A percentile compares a stretch with the other conserved stretches of the same genome.
Evolutionary conservation across 2,329 filamentous ascomycete species (phyloP).

Genomic region (Aspergillus fumigatiaffinis): DNA sequence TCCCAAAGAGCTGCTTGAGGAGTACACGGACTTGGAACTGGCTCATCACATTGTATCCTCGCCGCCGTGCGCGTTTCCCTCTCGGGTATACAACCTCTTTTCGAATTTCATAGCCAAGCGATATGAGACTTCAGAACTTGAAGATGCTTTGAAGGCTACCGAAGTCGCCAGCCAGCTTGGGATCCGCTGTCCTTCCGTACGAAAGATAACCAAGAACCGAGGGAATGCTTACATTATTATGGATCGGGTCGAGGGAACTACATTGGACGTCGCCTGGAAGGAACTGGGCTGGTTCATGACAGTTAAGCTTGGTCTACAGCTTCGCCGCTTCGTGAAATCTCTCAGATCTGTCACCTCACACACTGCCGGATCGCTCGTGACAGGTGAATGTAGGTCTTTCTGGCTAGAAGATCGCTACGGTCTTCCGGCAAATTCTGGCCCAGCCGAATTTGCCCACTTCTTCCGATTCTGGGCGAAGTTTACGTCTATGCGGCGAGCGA

Average conservation of each 20-base stretch:
- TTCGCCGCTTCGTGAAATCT: slow-evolving; percentile 14
- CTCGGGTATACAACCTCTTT: neutral
- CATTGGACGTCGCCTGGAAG: slow-evolving; percentile 14
- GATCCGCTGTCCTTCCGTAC: slow-evolving; percentile 13
- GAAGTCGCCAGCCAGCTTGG: slow-evolving; percentile 16
- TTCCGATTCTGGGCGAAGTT: slow-evolving; percentile 21
- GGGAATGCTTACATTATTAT: slow-evolving; percentile 15
- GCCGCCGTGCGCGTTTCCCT: neutral
- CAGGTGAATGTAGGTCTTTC: slow-evolving; percentile 12
- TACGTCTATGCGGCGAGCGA: slow-evolving; percentile 7
- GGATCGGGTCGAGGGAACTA: slow-evolving; percentile 17
- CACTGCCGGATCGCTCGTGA: slow-evolving; percentile 17
- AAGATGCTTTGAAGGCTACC: slow-evolving; percentile 14
- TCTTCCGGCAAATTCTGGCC: slow-evolving; percentile 13
- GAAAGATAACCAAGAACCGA: slow-evolving; percentile 9
- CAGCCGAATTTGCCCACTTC: slow-evolving; percentile 5
- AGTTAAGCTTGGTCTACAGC: slow-evolving; percentile 17
- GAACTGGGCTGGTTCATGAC: slow-evolving; percentile 17
- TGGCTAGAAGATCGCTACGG: slow-evolving; percentile 21
- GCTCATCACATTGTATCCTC: neutral
- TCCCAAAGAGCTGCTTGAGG: neutral
- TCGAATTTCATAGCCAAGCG: slow-evolving; percentile 8
- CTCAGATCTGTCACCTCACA: slow-evolving; percentile 17
- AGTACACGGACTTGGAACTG: neutral
- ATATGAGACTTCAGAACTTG: slow-evolving; percentile 8